These are phyloP conservation scores for Penicillium concentricum DNA, from an alignment of 2,329 filamentous ascomycete species.

Conservation along the genomic window DNA sequence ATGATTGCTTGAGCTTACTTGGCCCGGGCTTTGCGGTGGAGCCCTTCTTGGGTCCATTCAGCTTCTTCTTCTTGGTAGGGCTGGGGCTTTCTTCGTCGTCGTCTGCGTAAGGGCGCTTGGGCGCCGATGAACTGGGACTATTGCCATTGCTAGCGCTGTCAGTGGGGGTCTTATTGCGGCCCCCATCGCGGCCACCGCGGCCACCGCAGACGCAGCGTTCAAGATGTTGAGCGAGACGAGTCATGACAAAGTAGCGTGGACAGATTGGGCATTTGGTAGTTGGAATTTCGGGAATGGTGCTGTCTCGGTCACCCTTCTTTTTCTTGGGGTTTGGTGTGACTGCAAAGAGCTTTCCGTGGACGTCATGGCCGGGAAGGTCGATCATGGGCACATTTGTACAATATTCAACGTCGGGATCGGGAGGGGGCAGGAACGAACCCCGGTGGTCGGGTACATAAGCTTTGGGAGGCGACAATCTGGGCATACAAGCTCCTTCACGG, in stretches of 20 bases:
- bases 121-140: slow-evolving; percentile 34
- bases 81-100: slow-evolving; percentile 46
- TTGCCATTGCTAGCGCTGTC: slow-evolving; percentile 44
- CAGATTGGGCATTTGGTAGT: slow-evolving; percentile 57
- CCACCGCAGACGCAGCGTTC: slow-evolving; percentile 61
- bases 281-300: slow-evolving; percentile 32
- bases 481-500: slow-evolving; percentile 59
- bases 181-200: slow-evolving; percentile 45
- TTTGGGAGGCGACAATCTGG: slow-evolving; percentile 60
- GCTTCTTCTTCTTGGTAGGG: slow-evolving; percentile 52
- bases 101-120: slow-evolving; percentile 38
- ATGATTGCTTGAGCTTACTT: slow-evolving; percentile 45
- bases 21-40: slow-evolving; percentile 38
- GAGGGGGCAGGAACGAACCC: slow-evolving; percentile 49
- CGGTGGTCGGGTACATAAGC: slow-evolving; percentile 57
- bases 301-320: slow-evolving; percentile 33
- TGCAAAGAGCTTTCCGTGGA: slow-evolving; percentile 56
- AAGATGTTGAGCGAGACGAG: slow-evolving; percentile 60
- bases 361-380: slow-evolving; percentile 58
- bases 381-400: slow-evolving; percentile 61
- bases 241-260: slow-evolving; percentile 61
- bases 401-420: slow-evolving; percentile 55
- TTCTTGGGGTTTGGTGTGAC: slow-evolving; percentile 50
- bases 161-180: slow-evolving; percentile 44
- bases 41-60: slow-evolving; percentile 38